phyloP scores from a whole-genome alignment of 441 rosid genomes.

The Erysimum pusillum region DNA sequence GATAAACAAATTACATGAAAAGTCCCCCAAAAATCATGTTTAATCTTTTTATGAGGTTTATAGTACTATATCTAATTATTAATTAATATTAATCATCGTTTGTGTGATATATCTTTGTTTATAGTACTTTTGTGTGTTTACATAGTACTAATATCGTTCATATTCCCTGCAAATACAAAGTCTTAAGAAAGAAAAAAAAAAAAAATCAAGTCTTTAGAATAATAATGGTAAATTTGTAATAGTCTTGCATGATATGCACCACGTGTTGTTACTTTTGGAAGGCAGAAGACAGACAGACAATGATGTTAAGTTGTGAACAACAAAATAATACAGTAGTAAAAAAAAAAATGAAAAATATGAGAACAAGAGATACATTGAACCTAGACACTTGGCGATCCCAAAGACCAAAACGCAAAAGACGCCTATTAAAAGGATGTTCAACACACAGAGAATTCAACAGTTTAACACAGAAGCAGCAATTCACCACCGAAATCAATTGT shows the following conservation, averaged over 20 bases:
- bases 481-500: neutral
- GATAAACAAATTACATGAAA: neutral
- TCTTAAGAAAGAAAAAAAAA: neutral
- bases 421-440: constrained; percentile 28
- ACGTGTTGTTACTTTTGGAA: constrained; percentile 21
- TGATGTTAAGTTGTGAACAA: no score
- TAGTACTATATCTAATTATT: neutral
- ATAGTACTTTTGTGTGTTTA: no score
- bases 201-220: neutral
- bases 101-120: neutral
- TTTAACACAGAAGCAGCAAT: constrained; percentile 3
- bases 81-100: neutral
- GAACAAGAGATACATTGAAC: constrained; percentile 60
- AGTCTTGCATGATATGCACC: constrained; percentile 6
- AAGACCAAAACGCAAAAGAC: constrained; percentile 20
- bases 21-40: neutral
- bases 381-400: constrained; percentile 51
- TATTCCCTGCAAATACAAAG: neutral
- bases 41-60: neutral
- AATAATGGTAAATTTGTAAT: no score
- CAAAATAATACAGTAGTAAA: no score
- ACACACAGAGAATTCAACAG: neutral
- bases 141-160: no score
- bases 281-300: neutral
- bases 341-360: no score